Base-by-base conservation (phyloP, 371 early-diverging fungal genomes). In the Mortierella sp. region DNA sequence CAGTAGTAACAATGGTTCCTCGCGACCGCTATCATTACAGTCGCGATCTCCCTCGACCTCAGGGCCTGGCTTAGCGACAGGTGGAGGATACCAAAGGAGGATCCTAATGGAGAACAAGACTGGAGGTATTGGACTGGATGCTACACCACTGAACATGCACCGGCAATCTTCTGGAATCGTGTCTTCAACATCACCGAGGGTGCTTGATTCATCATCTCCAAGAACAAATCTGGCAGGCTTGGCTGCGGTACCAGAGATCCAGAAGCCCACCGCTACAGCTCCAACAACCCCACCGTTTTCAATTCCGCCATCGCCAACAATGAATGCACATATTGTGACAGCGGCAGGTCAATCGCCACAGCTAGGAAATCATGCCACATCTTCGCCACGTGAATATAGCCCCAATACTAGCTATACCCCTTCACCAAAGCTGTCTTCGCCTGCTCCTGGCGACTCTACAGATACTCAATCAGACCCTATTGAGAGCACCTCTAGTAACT, bases 71-170 rank as follows among this genome's bases (percentile, higher is more conserved):
- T n/a, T 73, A 26, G 24, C 57, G 3, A 45, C 66, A 37, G 67
- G 70, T 9, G 73, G 73, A 3, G 70, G 73, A 18, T 73, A 78
- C 40, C 78, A 78, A 28, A 61, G 68, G 30, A 43, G 78, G 35
- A 78, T 78, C 30, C 26, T 78, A 22, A 78, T 73, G 68, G 78
- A 78, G 43, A 63, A 52, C 54, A 73, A 51, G 54, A 47, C 57
- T 22, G 71, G 75, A 52, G 60, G 62, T 5, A 10, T 40, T 8
- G 51, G 70, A 26, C 16, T 77, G 35, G 77, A 77, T 57, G 22
- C 60, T 5, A 70, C 69, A 4, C 57, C 75, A 20, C 37, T 75
- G 32, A 70, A 57, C 20, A 61, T 65, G 37, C 69, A 61, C 32
- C 75, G 65, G 1, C 75, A 68, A 10, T 32, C 67, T 2, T 60